Base-by-base conservation (phyloP, 2,329 filamentous ascomycete genomes). In the Xylariaceae sp. region DNA sequence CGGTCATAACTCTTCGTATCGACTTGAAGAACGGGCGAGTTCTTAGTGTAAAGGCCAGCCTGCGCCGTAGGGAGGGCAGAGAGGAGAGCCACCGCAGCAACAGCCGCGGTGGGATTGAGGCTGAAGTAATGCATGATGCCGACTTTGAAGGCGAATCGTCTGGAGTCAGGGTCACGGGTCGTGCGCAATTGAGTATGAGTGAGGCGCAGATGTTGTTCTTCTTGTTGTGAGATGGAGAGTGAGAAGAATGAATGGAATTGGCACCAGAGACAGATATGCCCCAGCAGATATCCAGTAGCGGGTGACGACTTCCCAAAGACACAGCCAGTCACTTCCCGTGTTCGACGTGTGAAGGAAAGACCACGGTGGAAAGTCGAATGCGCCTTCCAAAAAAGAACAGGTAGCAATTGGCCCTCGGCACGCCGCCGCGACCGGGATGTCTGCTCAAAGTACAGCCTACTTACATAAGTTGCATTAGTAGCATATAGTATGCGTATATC, bases 21-120 rank as follows among this genome's bases (percentile, higher is more conserved):
- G 65, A 97, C 77, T 74, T 95, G 90, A 49, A 97, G 74, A 49
- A 99, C 94, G 10, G 90, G 86, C 1, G 92, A 97, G 73, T 82
- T 89, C 78, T 93, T 95, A 61, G 85, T 78, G 77, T 99, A 99
- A 61, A 99, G 75, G 66, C 84, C 56, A 65, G 89, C 88, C 56
- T 86, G 85, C 58, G 82, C 82, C 54, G 81, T 81, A 35, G 88
- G 84, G 55, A 89, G 72, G 58, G 84, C 80, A 62, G 88, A 82
- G 64, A 94, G 78, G 53, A 90, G 76, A 60, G 85, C 84, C 60
- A 83, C 78, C 62, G 82, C 81, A 66, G 81, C 77, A 69, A 82
- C 79, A 70, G 82, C 76, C 71, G 85, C 71, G 53, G 79, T 73
- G 63, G 77, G 74, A 69, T 78, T 78, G 47, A 69, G 72, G 68